Base-by-base conservation (phyloP, 2,329 filamentous ascomycete species). In the Geoglossum cookeanum region DNA sequence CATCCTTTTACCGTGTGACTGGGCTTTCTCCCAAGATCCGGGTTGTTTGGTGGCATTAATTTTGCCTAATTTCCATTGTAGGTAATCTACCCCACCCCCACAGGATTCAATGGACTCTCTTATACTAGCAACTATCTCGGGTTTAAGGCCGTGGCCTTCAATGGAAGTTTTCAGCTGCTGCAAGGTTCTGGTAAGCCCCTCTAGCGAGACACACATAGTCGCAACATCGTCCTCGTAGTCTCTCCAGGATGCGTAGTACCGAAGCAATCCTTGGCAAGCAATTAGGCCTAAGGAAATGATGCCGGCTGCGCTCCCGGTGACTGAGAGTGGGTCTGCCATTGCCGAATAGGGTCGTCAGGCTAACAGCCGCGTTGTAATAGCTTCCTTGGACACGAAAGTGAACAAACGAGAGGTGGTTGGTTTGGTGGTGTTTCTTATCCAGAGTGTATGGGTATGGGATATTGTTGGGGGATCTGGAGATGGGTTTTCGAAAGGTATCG, bases 251-350 rank as follows among this genome's bases (percentile, higher is more conserved):
- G 44, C 37, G n/a, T 55, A 53, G 47, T 61, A 61, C 0, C 56
- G 44, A 15, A 58, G 52, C 27, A 60, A 51, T 11, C 52, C 32
- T 39, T 57, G 44, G 55, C 60, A 61, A 33, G 59, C 58, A 30
- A 54, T 45, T n/a, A 61, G 35, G 3, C 60, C 60, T 5, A 61
- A 32, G 4, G 59, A 61, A 22, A 61, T 58, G 17, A 61, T 49
- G 11, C 59, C 58, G 32, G 60, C 59, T 6, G 55, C 58, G 44
- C 55, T 58, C 27, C 60, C 58, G 11, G 59, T 59, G 29, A 60
- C 52, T 15, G 55, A 60, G 32, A 51, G 2, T 27, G 17, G 47
- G 3, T 49, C 47, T 15, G 47, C 6, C 47, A 49, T 49, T 1
- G 15, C 3, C 15, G 47, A 49, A 49, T 22, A 22, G 22, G 22